phyloP scores from a whole-genome alignment of 2,329 filamentous ascomycete genomes.

The Lachnellula suecica region DNA sequence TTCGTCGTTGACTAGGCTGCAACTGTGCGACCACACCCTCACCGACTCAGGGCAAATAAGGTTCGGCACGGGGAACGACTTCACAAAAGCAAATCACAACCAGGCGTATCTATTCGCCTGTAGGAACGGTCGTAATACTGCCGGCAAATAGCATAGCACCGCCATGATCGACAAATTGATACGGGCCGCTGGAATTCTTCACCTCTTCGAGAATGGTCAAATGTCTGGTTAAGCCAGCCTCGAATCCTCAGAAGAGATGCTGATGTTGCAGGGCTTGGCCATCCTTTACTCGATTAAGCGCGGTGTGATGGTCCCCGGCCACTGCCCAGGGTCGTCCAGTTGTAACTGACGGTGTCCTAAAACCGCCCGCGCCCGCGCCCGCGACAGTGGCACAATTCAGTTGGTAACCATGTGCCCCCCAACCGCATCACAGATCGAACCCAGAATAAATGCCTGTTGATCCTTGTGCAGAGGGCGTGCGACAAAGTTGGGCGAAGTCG shows the following conservation, averaged over 20 bases:
- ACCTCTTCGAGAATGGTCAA: conserved; percentile 1
- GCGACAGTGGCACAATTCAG: conserved; percentile 2
- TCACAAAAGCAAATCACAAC: not conserved
- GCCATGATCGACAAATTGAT: conserved; percentile 9
- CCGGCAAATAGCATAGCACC: conserved; percentile 16
- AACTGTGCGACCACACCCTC: not conserved
- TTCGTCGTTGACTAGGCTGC: not conserved
- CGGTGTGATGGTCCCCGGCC: conserved; percentile 5
- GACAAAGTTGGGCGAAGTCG: conserved; percentile 1
- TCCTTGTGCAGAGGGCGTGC: conserved; percentile 5
- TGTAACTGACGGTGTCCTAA: too few relatives aligned
- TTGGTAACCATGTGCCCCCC: conserved; percentile 10
- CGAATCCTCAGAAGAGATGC: not conserved
- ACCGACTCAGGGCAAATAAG: not conserved
- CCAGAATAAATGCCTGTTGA: conserved; percentile 8
- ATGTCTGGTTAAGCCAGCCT: not conserved
- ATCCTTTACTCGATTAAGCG: conserved; percentile 17
- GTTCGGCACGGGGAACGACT: not conserved
- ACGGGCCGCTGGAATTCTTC: conserved; percentile 4
- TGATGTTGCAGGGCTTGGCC: not conserved
- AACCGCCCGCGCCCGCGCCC: not conserved
- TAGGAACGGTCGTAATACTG: conserved; percentile 14
- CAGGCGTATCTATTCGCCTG: not conserved
- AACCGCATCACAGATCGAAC: conserved; percentile 7
- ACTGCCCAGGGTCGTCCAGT: too few relatives aligned